These are phyloP conservation scores for Spathaspora passalidarum DNA, from an alignment of 805 yeast genomes.

Conservation along the genomic window DNA sequence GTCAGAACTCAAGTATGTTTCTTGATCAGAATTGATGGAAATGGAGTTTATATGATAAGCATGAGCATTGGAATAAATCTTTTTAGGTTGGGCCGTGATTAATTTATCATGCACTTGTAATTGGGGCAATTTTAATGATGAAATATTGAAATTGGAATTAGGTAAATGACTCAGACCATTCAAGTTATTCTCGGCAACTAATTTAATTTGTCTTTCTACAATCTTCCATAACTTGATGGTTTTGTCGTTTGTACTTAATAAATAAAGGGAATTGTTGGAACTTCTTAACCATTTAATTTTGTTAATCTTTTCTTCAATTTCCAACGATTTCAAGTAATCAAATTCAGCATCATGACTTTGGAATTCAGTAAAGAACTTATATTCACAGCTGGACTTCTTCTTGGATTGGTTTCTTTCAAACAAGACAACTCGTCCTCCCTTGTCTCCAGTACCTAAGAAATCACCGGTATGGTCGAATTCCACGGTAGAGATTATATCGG, in stretches of 20 bases:
- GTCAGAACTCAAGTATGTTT: conserved; percentile 89
- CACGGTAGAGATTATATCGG: conserved; percentile 95
- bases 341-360: conserved; percentile 99
- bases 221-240: conserved; percentile 98
- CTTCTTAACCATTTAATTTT: conserved; percentile 95
- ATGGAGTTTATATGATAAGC: conserved; percentile 97
- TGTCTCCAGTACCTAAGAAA: conserved; percentile 95
- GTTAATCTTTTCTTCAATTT: conserved; percentile 97
- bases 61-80: conserved; percentile 91
- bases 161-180: conserved; percentile 28
- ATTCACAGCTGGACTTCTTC: conserved; percentile 72
- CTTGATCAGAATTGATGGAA: conserved; percentile 92
- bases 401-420: conserved; percentile 82
- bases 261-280: conserved; percentile 83
- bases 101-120: conserved; percentile 92
- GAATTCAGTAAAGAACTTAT: conserved; percentile 92
- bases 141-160: conserved; percentile 14
- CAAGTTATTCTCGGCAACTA: conserved; percentile 88
- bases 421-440: conserved; percentile 95
- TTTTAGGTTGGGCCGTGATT: conserved; percentile 91
- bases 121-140: conserved; percentile 73
- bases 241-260: conserved; percentile 91
- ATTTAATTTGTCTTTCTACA: conserved; percentile 84
- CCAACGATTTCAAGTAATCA: conserved; percentile 91
- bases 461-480: conserved; percentile 96